phyloP scores from a whole-genome alignment of 2,329 filamentous ascomycete species.

The Periconia macrospinosa region DNA sequence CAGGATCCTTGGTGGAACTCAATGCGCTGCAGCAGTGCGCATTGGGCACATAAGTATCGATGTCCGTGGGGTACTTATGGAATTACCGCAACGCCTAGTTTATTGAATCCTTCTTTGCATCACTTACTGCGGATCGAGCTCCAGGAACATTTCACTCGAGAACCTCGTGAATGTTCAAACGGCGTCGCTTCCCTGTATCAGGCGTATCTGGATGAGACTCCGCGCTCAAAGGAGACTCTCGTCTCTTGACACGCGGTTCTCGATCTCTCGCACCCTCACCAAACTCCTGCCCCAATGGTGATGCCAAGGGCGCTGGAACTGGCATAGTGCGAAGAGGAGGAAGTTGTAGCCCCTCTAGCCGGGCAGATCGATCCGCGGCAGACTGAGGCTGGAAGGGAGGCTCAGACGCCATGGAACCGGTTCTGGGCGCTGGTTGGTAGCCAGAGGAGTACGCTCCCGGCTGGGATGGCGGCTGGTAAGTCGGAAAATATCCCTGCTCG shows the following conservation, averaged over 20 bases:
- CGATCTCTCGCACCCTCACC: constrained; percentile 21
- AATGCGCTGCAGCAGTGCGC: no score
- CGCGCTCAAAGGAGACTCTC: constrained; percentile 29
- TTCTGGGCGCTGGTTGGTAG: constrained; percentile 29
- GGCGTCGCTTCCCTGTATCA: constrained; percentile 36
- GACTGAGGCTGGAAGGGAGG: constrained; percentile 22
- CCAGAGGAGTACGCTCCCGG: constrained; percentile 30
- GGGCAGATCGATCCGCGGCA: constrained; percentile 18
- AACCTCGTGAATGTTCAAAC: constrained; percentile 42
- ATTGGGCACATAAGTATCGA: no score
- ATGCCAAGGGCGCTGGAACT: constrained; percentile 31
- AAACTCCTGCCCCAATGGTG: constrained; percentile 32
- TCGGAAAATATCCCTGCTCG: constrained; percentile 38
- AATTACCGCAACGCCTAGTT: no score
- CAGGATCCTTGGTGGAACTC: no score
- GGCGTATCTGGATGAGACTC: constrained; percentile 34
- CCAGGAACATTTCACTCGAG: constrained; percentile 25
- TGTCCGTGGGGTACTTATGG: no score
- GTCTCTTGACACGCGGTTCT: constrained; percentile 25
- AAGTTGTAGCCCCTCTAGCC: constrained; percentile 38
- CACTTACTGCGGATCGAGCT: no score
- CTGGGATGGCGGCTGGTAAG: constrained; percentile 31
- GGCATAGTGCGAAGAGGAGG: constrained; percentile 36
- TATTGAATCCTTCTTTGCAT: no score
- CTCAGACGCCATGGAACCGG: constrained; percentile 29